phyloP scores from a whole-genome alignment of 2,329 filamentous ascomycete genomes.

The Scolecobasidium constrictum region DNA sequence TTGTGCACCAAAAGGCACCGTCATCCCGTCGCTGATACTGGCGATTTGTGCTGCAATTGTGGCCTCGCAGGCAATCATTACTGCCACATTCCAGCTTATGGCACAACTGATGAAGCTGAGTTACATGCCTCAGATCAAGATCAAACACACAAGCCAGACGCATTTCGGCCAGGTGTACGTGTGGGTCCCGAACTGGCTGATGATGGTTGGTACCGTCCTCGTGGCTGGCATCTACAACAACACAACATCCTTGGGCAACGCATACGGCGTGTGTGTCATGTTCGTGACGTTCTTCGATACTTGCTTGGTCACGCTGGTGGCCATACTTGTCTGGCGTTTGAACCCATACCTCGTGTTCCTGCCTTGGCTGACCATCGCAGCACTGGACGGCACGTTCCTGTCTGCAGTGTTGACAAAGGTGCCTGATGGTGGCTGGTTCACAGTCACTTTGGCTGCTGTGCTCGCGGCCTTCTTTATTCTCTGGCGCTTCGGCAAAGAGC shows the following conservation, averaged over 20 bases:
- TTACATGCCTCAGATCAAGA: constrained; percentile 67
- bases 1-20: constrained; percentile 53
- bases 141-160: constrained; percentile 50
- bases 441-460: constrained; percentile 51
- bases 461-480: constrained; percentile 57
- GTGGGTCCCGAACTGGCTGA: constrained; percentile 63
- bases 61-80: constrained; percentile 70
- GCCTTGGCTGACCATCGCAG: constrained; percentile 53
- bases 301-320: constrained; percentile 60
- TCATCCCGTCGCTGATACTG: constrained; percentile 58
- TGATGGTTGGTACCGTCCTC: constrained; percentile 66
- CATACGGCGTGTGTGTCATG: constrained; percentile 71
- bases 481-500: constrained; percentile 71
- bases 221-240: constrained; percentile 66
- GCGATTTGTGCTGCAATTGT: constrained; percentile 63
- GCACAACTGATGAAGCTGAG: constrained; percentile 61
- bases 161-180: constrained; percentile 72
- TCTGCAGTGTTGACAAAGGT: constrained; percentile 62
- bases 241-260: constrained; percentile 46
- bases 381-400: constrained; percentile 58
- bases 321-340: constrained; percentile 61
- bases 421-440: constrained; percentile 70
- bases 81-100: constrained; percentile 55
- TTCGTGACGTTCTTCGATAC: constrained; percentile 71
- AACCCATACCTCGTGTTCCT: constrained; percentile 49